Conservation (phyloP, 2,329 filamentous ascomycete genomes). For the Exserohilum turcica region DNA sequence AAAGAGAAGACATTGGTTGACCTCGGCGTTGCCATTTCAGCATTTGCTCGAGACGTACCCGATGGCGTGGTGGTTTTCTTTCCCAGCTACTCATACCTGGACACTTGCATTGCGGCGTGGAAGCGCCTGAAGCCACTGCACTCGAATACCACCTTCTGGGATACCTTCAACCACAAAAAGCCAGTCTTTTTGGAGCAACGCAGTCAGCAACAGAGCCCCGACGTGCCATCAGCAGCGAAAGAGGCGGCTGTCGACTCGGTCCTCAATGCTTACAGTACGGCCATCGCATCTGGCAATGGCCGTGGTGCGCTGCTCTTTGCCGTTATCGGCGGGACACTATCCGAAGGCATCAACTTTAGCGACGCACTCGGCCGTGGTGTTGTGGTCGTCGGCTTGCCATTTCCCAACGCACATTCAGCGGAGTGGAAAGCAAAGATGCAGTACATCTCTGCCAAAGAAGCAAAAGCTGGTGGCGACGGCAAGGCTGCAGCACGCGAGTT, state of each 20-base stretch:
- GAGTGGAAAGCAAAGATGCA: conserved; percentile 93
- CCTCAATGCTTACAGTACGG: conserved; percentile 72
- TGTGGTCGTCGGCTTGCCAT: conserved; percentile 88
- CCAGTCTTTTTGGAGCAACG: conserved; percentile 50
- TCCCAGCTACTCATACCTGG: conserved; percentile 89
- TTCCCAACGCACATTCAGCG: conserved; percentile 84
- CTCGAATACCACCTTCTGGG: conserved; percentile 53
- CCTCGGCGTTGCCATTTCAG: conserved; percentile 74
- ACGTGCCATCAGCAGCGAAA: conserved; percentile 56
- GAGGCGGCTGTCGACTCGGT: conserved; percentile 67
- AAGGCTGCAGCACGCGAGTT: conserved; percentile 69
- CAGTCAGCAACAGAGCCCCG: conserved; percentile 56
- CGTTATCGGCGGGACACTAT: conserved; percentile 92
- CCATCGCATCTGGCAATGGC: conserved; percentile 58
- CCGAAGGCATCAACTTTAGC: conserved; percentile 97
- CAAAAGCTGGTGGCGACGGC: conserved; percentile 46
- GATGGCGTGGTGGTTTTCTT: conserved; percentile 96
- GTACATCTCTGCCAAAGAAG: conserved; percentile 73
- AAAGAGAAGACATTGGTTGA: conserved; percentile 72
- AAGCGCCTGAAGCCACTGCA: conserved; percentile 28
- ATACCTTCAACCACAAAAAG: conserved; percentile 64
- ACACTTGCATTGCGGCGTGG: conserved; percentile 64
- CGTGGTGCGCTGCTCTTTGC: conserved; percentile 82
- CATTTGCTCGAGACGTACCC: conserved; percentile 74
- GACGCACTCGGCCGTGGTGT: conserved; percentile 88